phyloP scores from a whole-genome alignment of 116 monocot genomes.

The Thalassia testudinum region DNA sequence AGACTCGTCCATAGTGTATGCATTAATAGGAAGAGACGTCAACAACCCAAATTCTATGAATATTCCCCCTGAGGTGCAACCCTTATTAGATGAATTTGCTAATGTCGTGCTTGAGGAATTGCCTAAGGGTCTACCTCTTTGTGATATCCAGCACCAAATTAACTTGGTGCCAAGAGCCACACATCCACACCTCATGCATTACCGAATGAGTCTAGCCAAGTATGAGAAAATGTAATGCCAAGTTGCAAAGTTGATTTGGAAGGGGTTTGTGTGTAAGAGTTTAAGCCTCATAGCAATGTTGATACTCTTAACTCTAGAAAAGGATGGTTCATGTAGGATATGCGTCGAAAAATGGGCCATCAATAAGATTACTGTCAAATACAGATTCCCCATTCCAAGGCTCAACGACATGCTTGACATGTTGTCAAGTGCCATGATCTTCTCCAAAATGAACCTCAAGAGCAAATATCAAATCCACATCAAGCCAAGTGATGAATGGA shows the following conservation, averaged over 20 bases:
- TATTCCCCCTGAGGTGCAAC: no score
- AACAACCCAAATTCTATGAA: no score
- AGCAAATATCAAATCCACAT: slow-evolving; percentile 3
- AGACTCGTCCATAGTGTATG: no score
- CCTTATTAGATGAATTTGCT: no score
- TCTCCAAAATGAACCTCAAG: slow-evolving; percentile 8
- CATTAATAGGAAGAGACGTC: no score
- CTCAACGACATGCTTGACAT: slow-evolving; percentile 10
- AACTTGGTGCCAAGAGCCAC: neutral
- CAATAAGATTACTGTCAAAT: slow-evolving; percentile 2
- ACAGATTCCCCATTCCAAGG: slow-evolving; percentile 1
- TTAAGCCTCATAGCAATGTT: neutral
- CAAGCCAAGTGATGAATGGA: slow-evolving; percentile 3
- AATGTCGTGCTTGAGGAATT: no score
- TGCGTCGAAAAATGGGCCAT: neutral
- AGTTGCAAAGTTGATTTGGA: neutral
- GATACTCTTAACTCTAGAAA: neutral
- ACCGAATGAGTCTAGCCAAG: neutral
- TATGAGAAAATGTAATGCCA: neutral
- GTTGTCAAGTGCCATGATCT: neutral
- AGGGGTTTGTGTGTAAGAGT: neutral
- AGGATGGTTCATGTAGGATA: neutral
- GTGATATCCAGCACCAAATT: neutral
- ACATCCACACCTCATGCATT: neutral
- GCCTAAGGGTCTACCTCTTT: neutral